Percentiles rank a stretch among this genome's conserved stretches.
Conservation (phyloP, 2,329 filamentous ascomycete genomes). For the Diaporthe sp. region DNA sequence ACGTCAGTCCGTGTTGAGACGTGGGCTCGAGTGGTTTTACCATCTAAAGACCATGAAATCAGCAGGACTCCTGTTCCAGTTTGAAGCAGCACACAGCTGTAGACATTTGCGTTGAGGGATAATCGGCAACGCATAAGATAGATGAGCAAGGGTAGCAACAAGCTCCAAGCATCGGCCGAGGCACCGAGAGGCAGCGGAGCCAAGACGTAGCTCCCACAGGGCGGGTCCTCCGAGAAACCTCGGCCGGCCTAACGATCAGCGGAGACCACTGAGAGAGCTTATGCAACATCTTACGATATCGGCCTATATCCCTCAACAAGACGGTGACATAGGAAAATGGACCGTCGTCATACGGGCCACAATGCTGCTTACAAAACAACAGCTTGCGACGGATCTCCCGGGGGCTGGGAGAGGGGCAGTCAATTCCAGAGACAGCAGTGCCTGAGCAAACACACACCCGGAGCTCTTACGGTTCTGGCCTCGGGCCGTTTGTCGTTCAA, state of each 20-base stretch:
- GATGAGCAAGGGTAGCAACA: not conserved
- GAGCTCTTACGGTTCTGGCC: not conserved
- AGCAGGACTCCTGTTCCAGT: too few relatives aligned
- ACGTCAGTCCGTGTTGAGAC: not conserved
- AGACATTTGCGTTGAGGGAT: not conserved
- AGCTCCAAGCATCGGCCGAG: constrained; percentile 15
- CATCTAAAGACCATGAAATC: not conserved
- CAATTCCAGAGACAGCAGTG: not conserved
- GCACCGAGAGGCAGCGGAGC: constrained; percentile 12
- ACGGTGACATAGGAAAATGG: not conserved
- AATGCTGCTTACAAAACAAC: not conserved
- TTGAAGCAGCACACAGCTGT: too few relatives aligned
- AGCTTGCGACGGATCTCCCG: not conserved
- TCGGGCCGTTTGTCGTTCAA: too few relatives aligned
- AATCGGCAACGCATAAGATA: not conserved
- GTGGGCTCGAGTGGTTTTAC: not conserved
- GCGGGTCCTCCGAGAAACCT: constrained; percentile 30
- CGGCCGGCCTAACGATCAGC: constrained; percentile 13
- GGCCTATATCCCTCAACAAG: not conserved
- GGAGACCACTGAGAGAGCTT: not conserved
- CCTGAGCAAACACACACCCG: not conserved
- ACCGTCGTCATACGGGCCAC: not conserved
- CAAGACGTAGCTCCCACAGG: constrained; percentile 5
- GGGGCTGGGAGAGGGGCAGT: not conserved
- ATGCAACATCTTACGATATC: constrained; percentile 28